Evolutionary conservation across 257 asterid species (phyloP).

Genomic region (Dorcoceras hygrometricum): DNA sequence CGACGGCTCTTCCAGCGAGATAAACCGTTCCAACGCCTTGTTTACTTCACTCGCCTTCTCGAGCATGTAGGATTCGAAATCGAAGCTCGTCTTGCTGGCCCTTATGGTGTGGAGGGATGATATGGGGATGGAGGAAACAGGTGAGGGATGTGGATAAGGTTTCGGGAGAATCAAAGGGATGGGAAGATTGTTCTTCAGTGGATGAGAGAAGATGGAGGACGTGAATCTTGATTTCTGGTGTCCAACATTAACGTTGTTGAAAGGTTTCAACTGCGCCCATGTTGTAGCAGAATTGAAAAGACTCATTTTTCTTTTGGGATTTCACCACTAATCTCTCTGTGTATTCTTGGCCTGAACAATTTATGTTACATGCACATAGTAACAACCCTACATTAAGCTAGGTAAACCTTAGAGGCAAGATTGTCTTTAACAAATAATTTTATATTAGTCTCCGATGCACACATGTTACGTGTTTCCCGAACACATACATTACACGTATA

Average conservation of each 20-base stretch:
- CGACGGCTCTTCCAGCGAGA: conserved; percentile 34
- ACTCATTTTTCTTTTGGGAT: conserved; percentile 17
- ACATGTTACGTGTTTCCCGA: too few relatives aligned
- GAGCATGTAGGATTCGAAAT: conserved; percentile 42
- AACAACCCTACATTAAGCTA: background rate
- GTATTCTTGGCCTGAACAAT: background rate
- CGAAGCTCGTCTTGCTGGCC: conserved; percentile 24
- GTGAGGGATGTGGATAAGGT: conserved; percentile 14
- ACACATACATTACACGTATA: too few relatives aligned
- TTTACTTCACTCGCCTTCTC: conserved; percentile 43
- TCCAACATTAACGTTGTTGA: background rate
- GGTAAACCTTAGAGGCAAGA: too few relatives aligned
- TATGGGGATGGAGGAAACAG: conserved; percentile 14
- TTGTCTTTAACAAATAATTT: too few relatives aligned
- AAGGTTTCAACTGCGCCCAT: conserved; percentile 9
- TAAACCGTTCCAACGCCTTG: conserved; percentile 43
- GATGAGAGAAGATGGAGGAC: conserved; percentile 18
- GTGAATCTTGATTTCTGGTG: conserved; percentile 22
- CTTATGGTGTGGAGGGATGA: conserved; percentile 30
- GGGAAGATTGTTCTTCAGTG: conserved; percentile 27
- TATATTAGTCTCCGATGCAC: too few relatives aligned
- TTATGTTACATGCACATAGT: background rate
- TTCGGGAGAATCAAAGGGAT: conserved; percentile 15
- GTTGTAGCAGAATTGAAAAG: conserved; percentile 17
- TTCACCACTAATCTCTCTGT: too few relatives aligned